Evolutionary conservation across 2,329 filamentous ascomycete species (phyloP), one percentile per base, ranked within the genome.

Genomic region (Aspergillus sclerotialis): DNA sequence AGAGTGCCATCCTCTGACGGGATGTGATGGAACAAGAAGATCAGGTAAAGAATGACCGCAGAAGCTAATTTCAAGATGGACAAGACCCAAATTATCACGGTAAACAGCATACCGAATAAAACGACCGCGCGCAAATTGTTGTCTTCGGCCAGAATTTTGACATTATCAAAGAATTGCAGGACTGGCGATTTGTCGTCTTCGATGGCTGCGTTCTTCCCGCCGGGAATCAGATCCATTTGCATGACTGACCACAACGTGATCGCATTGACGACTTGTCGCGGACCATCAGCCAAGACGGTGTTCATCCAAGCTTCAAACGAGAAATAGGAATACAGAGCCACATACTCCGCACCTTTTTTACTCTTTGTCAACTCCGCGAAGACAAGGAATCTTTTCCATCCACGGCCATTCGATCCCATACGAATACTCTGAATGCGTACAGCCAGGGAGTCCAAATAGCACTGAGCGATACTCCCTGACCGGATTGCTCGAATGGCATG

Each of bases 11-110:
- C 88, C 8, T 78, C 70, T 23, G 75, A 75, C 1, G 89, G 88
- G 41, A 98, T 90, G 63, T 90, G 92, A 61, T 92, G 84, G 76
- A 84, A 94, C 5, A 98, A 73, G 60, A 94, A 98, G 50, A 86
- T 76, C 24, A 94, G 61, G 62, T 94, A 96, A 40, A 94, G 79
- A 2, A 93, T 50, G 14, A 80, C 67, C 0, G 85, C 87, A 7
- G 84, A 55, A n/a, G 90, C 65, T 32, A 96, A 70, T 37, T 68
- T 72, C 35, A 96, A 56, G 5, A 84, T 75, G 0, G 84, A 83
- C 48, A 96, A 80, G 10, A 88, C 72, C 90, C 90, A 96, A 48
- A 96, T 78, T 35, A 95, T 58, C 14, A 94, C 61, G 3, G 90
- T 95, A 64, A 94, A 96, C 43, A 88, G 67, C 92, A 96, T 96